Percentiles rank a stretch among this genome's conserved stretches.
Conservation (phyloP, 140 eudicot genomes). For the Stevia rebaudiana region DNA sequence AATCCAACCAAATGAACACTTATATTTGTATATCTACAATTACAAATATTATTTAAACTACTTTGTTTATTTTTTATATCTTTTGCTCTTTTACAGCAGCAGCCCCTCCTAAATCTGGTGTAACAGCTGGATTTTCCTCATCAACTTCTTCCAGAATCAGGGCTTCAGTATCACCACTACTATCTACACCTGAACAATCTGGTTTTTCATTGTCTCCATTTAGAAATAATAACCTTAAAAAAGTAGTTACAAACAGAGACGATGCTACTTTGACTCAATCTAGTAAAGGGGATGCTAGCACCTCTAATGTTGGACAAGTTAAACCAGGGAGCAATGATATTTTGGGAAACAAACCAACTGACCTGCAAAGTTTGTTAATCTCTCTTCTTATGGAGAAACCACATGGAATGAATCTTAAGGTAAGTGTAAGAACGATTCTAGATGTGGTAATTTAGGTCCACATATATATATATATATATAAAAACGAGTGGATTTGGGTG, state of each 20-base stretch:
- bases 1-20: background rate
- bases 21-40: background rate
- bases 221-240: constrained; percentile 42
- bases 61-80: constrained; percentile 8
- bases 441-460: background rate
- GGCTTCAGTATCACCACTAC: constrained; percentile 68
- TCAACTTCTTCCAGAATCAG: constrained; percentile 45
- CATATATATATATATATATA: too few relatives aligned
- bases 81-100: constrained; percentile 25
- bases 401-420: constrained; percentile 85
- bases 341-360: constrained; percentile 40
- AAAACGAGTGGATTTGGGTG: background rate
- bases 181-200: constrained; percentile 58
- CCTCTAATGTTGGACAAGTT: constrained; percentile 34
- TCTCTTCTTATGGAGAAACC: constrained; percentile 68
- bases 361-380: constrained; percentile 51
- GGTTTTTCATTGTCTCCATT: constrained; percentile 55
- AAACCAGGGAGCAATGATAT: constrained; percentile 35
- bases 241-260: constrained; percentile 40
- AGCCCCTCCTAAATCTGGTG: constrained; percentile 58
- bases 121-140: constrained; percentile 47
- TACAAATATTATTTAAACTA: background rate
- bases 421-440: constrained; percentile 22
- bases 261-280: constrained; percentile 31
- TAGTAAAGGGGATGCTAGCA: constrained; percentile 30